Evolutionary conservation across 2,329 filamentous ascomycete species (phyloP).

Genomic region (Trichophyton verrucosum): DNA sequence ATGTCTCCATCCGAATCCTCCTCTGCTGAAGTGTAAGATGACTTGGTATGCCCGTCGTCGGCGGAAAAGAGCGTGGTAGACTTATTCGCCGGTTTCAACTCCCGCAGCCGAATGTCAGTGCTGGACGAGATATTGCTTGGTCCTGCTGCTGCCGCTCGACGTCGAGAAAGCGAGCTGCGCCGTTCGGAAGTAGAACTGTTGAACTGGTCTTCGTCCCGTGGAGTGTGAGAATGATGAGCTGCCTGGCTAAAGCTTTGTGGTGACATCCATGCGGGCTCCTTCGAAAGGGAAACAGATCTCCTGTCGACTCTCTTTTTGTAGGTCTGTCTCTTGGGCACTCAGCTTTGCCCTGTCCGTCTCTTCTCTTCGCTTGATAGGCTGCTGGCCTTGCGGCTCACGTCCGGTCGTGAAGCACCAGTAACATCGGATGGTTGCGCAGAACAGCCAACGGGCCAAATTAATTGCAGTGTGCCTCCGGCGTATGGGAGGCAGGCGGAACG

Average conservation of each 20-base stretch:
- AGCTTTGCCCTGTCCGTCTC: neutral
- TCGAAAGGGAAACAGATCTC: neutral
- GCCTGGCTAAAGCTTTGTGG: neutral
- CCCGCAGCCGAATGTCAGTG: neutral
- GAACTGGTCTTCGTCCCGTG: neutral
- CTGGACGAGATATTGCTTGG: neutral
- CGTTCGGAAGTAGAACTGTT: constrained; percentile 2
- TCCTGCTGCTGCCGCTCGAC: neutral
- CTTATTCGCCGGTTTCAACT: neutral
- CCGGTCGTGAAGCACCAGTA: neutral
- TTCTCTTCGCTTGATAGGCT: neutral
- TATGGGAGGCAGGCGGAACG: neutral
- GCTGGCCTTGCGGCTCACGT: constrained; percentile 5
- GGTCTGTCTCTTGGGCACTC: neutral
- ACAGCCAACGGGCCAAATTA: neutral
- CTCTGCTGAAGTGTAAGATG: constrained; percentile 19
- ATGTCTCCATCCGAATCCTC: constrained; percentile 35
- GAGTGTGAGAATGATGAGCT: neutral
- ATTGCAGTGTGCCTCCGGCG: neutral
- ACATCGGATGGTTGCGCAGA: constrained; percentile 5
- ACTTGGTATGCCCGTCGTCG: neutral
- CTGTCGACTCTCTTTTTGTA: neutral
- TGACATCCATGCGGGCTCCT: constrained; percentile 10
- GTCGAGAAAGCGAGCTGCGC: neutral
- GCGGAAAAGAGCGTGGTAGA: neutral